phyloP scores from a whole-genome alignment of 495 filamentous ascomycete genomes.

The Lichenothelia convexa region DNA sequence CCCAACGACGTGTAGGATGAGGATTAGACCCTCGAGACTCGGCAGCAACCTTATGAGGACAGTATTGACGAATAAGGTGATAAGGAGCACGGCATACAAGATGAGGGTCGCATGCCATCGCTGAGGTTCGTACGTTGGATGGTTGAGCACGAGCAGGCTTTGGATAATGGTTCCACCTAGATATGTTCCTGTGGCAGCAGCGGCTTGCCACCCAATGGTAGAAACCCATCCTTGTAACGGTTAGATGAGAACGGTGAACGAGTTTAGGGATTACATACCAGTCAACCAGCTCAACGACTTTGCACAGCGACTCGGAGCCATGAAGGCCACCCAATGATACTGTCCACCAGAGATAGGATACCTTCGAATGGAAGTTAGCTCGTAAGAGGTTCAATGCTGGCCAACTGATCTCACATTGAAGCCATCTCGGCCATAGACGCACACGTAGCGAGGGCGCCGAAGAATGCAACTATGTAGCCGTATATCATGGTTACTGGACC shows the following conservation, averaged over 20 bases:
- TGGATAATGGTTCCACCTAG: conserved; percentile 7
- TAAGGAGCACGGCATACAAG: conserved; percentile 3
- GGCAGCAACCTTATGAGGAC: conserved; percentile 2
- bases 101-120: conserved; percentile 8
- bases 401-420: conserved; percentile 3
- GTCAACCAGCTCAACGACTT: not conserved
- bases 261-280: not conserved
- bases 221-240: conserved; percentile 4
- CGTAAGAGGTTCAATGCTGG: not conserved
- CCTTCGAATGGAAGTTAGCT: not conserved
- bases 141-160: conserved; percentile 5
- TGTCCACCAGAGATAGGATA: conserved; percentile 1
- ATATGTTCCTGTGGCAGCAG: conserved; percentile 1
- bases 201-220: conserved; percentile 4
- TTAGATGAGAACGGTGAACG: conserved; percentile 1
- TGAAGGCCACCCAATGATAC: conserved; percentile 6
- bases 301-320: conserved; percentile 1
- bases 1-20: conserved; percentile 3
- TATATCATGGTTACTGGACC: conserved; percentile 8
- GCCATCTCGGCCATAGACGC: conserved; percentile 1
- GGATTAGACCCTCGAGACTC: conserved; percentile 3
- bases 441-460: conserved; percentile 3
- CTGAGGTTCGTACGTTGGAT: conserved; percentile 4
- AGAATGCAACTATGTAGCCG: conserved; percentile 2
- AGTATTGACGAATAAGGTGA: conserved; percentile 5